phyloP scores from a whole-genome alignment of 495 filamentous ascomycete species.

The Talaromyces trachyspermus region DNA sequence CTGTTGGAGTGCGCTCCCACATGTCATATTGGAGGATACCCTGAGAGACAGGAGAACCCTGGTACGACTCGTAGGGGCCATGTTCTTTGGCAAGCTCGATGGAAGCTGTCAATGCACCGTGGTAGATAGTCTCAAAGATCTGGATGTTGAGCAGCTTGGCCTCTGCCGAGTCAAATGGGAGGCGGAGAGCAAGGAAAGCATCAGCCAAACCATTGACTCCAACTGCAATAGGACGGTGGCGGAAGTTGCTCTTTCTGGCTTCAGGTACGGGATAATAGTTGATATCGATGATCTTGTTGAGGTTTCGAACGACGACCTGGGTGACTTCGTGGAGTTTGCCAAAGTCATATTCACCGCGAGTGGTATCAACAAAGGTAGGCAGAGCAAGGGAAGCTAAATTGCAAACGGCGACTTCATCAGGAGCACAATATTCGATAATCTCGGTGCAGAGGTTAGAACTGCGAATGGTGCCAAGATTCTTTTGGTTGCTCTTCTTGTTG shows the following conservation, averaged over 20 bases:
- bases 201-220: conserved; percentile 99
- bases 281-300: conserved; percentile 96
- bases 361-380: conserved; percentile 79
- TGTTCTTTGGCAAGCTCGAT: conserved; percentile 73
- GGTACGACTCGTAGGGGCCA: conserved; percentile 82
- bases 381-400: conserved; percentile 93
- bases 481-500: conserved; percentile 99
- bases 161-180: conserved; percentile 94
- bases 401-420: conserved; percentile 97
- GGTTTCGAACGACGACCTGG: conserved; percentile 80
- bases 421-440: conserved; percentile 94
- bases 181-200: conserved; percentile 91
- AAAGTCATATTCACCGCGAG: conserved; percentile 81
- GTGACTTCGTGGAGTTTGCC: conserved; percentile 88
- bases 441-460: conserved; percentile 99
- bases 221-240: conserved; percentile 87
- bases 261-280: conserved; percentile 96
- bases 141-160: conserved; percentile 91
- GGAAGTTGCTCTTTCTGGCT: conserved; percentile 89
- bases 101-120: conserved; percentile 85
- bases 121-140: conserved; percentile 99
- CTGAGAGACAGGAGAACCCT: conserved; percentile 89
- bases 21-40: conserved; percentile 97
- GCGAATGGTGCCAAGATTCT: conserved; percentile 95
- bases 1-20: conserved; percentile 89